Evolutionary conservation across 768 basidiomycete genomes (phyloP), one percentile per base, ranked within the genome.

Genomic region (Leccinum boreale): DNA sequence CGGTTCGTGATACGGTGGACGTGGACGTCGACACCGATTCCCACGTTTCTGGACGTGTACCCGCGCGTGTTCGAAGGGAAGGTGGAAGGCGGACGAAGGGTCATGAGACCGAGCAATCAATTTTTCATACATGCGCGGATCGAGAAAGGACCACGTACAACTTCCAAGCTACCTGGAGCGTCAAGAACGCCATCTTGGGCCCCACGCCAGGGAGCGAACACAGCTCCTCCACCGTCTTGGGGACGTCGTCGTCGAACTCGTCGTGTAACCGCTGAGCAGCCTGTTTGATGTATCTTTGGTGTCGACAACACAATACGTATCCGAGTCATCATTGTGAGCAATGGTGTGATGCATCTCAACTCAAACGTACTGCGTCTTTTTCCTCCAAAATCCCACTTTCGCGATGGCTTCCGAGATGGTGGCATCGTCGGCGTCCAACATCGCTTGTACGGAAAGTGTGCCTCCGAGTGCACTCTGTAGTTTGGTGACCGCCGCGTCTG

Each of bases 11-110:
- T 98, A 6, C 96, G 79, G 64, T 98, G 94, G 7, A 98, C 94
- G 70, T 99, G 96, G 0, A 93, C 90, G 64, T 99, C 96, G 0
- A 98, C 96, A 0, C 95, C 96, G 33, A 98, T 96, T 1, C 96
- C 96, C 24, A 81, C 78, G 64, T 94, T 92, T 48, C 90, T 93
- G 17, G 7, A 23, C 19, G 15, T 7, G 10, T 17, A 15, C 50
- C 52, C 19, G 21, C 15, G 28, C n/a, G 36, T 7, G 15, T 28
- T 8, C 33, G 36, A 35, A 21, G 36, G 14, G 19, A 15, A 39
- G 36, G 8, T 17, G 17, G 36, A n/a, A 39, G 39, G 17, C 17
- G 7, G 8, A 39, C 3, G 8, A 39, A 9, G 39, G 17, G 35
- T 39, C 36, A 39, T 19, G 19, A 19, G 19, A 44, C 10, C n/a